Percentiles rank a stretch among this genome's conserved stretches.
Evolutionary conservation across 2,329 filamentous ascomycete genomes (phyloP).

Genomic region (Hypoxylon sp.): DNA sequence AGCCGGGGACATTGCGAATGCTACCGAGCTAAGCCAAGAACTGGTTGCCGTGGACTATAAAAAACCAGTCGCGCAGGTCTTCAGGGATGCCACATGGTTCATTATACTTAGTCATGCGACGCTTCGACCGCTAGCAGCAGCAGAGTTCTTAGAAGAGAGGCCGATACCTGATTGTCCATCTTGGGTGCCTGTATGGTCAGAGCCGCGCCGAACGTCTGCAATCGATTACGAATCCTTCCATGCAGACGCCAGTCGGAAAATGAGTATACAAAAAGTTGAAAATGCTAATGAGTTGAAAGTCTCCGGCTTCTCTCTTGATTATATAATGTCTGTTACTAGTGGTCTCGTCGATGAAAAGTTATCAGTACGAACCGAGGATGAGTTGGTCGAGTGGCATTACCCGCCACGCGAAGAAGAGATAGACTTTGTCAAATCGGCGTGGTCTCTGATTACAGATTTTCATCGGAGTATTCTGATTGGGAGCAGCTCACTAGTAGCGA

Average conservation of each 20-base stretch:
- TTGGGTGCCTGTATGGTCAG: constrained; percentile 19
- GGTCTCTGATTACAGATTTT: not conserved
- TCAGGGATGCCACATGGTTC: constrained; percentile 21
- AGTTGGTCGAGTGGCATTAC: constrained; percentile 21
- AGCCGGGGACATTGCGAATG: constrained; percentile 6
- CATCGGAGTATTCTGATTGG: not conserved
- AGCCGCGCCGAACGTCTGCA: constrained; percentile 9
- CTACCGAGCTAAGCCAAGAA: not conserved
- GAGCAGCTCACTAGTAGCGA: not conserved
- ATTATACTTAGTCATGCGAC: constrained; percentile 20
- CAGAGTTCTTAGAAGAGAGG: constrained; percentile 3
- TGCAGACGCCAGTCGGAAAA: not conserved
- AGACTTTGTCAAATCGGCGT: constrained; percentile 18
- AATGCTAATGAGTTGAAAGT: constrained; percentile 1
- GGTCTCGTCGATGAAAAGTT: constrained; percentile 6
- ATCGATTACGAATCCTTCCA: constrained; percentile 17
- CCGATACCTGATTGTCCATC: constrained; percentile 14
- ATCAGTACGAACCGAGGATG: constrained; percentile 3
- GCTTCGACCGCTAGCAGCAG: constrained; percentile 14
- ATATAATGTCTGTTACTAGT: not conserved
- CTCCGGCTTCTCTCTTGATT: constrained; percentile 4
- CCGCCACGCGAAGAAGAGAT: constrained; percentile 13
- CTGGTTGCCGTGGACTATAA: constrained; percentile 8
- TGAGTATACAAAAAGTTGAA: not conserved
- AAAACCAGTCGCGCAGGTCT: constrained; percentile 13